Conservation (phyloP, 2,329 filamentous ascomycete genomes). For the Neonectria sp. region DNA sequence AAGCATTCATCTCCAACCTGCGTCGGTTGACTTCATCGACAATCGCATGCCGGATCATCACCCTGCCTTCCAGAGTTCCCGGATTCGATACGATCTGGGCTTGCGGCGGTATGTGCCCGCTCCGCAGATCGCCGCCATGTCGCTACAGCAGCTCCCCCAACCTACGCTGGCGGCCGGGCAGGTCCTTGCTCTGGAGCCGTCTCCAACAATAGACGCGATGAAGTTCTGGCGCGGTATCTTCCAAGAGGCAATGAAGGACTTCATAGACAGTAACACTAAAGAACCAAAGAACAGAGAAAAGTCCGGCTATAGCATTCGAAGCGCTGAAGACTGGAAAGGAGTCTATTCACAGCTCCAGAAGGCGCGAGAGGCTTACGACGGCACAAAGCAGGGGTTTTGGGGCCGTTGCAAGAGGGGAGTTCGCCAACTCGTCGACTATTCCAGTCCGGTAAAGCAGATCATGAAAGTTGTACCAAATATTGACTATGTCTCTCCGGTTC, state of each 20-base stretch:
- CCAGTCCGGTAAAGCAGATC: neutral
- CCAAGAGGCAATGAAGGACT: neutral
- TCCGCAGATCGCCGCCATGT: too few relatives aligned
- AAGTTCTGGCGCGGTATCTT: constrained; percentile 11
- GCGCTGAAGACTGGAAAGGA: constrained; percentile 1
- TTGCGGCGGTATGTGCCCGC: too few relatives aligned
- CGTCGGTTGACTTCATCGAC: constrained; percentile 20
- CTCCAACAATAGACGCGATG: neutral
- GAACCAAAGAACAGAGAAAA: constrained; percentile 1
- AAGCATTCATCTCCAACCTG: neutral
- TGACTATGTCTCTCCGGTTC: constrained; percentile 13
- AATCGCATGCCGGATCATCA: constrained; percentile 1
- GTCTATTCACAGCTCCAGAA: constrained; percentile 7
- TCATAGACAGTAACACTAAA: neutral
- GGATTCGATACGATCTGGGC: neutral
- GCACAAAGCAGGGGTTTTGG: too few relatives aligned
- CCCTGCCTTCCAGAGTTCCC: neutral
- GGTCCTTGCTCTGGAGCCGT: too few relatives aligned
- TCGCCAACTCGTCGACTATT: too few relatives aligned
- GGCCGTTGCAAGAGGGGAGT: too few relatives aligned
- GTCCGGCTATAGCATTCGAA: constrained; percentile 2
- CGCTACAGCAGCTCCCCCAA: too few relatives aligned
- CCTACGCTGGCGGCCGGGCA: too few relatives aligned
- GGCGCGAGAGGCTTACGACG: constrained; percentile 1
- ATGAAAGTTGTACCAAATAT: constrained; percentile 7